Conservation (phyloP, 2,329 filamentous ascomycete species). For the Fusarium coffeatum region DNA sequence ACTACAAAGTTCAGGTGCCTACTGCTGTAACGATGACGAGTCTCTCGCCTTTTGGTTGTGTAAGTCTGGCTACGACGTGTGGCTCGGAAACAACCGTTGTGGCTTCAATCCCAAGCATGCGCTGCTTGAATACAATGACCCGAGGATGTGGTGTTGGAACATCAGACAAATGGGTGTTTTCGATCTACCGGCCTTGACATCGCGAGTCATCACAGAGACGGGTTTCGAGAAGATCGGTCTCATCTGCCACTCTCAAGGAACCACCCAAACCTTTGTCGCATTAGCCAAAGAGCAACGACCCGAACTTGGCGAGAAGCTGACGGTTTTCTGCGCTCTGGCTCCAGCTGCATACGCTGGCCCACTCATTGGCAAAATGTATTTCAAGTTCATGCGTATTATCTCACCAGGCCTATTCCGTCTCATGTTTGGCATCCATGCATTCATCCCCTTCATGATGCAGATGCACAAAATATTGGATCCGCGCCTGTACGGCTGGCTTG, state of each 20-base stretch:
- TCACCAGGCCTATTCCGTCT: constrained; percentile 80
- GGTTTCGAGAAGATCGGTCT: constrained; percentile 85
- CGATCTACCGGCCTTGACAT: constrained; percentile 84
- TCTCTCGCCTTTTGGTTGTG: constrained; percentile 92
- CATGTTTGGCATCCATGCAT: constrained; percentile 91
- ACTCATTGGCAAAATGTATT: constrained; percentile 86
- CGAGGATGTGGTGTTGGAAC: constrained; percentile 97
- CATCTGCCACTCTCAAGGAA: constrained; percentile 90
- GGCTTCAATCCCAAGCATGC: constrained; percentile 84
- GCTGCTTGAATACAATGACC: constrained; percentile 77
- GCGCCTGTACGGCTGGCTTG: constrained; percentile 79
- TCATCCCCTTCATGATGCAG: constrained; percentile 93
- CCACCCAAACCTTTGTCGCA: constrained; percentile 87
- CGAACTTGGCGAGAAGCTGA: constrained; percentile 83
- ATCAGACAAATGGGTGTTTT: constrained; percentile 93
- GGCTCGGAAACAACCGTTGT: constrained; percentile 94
- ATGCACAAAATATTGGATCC: constrained; percentile 77
- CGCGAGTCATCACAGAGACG: constrained; percentile 83
- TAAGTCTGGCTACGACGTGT: constrained; percentile 93
- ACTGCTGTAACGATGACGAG: constrained; percentile 89
- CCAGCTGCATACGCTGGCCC: constrained; percentile 92
- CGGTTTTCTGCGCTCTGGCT: constrained; percentile 90
- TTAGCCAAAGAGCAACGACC: constrained; percentile 91
- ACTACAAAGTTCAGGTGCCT: constrained; percentile 87
- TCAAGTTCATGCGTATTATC: constrained; percentile 89